Base-by-base conservation (phyloP, 2,329 filamentous ascomycete species). In the Fusarium incarnatum region DNA sequence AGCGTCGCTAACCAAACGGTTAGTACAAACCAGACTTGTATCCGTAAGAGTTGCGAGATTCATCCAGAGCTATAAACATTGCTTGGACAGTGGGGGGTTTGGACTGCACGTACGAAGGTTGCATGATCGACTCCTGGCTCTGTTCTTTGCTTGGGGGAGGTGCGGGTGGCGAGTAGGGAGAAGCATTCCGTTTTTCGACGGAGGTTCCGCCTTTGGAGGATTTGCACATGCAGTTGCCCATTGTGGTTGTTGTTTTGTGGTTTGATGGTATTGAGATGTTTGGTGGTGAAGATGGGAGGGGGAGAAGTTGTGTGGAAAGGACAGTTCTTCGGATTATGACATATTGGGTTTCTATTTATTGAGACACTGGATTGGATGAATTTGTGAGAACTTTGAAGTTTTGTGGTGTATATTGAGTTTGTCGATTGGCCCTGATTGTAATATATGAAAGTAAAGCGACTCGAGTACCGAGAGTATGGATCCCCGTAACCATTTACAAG, bases 211-310 rank as follows among this genome's bases (percentile, higher is more conserved):
- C 34, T 2, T 32, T 12, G 8, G 22, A n/a, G 34, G 18, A 3
- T 20, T n/a, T 52, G 32, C 48, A 40, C 30, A 50, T 22, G 22
- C 48, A 52, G 16, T 52, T 52, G 32, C 48, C 48, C 48, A 52
- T 52, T 11, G 23, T 25, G 16, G 8, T 22, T n/a, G 16, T 9
- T 50, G 16, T 12, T 37, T 11, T n/a, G 22, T 37, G 4, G 20
- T 16, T 18, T 37, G 41, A 11, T 2, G 18, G 18, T 37, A n/a
- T 37, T 6, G 34, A 16, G 20, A 23, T 25, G 41, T 22, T 23
- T 25, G 9, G 22, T 44, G 20, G 9, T 23, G 41, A 44, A 23
- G 20, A 6, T 10, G 22, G 8, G 13, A 22, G 20, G 15, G 15
- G 41, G 1, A 13, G n/a, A 30, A 3, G 4, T 23, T 4, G 13